Base-by-base conservation (phyloP, 176 grass and related monocot genomes). In the Bromus sterilis region DNA sequence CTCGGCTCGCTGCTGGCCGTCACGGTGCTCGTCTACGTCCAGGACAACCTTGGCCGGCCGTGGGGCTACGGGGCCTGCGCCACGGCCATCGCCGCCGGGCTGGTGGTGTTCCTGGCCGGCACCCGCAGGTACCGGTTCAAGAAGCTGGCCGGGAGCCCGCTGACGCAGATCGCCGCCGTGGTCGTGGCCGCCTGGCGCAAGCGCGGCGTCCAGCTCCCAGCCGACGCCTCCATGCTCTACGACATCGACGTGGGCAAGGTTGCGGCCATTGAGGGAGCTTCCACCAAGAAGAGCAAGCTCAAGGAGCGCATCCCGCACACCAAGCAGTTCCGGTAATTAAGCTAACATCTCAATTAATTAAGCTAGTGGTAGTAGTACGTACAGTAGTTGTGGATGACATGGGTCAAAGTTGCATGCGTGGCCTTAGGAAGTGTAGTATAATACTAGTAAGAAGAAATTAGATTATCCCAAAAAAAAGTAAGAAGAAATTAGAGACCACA, bases 21-120 rank as follows among this genome's bases (percentile, higher is more conserved):
- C 63, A 95, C 96, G 0, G 89, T 99, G 3, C 89, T 99, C 6
- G 93, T 99, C 23, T 99, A 99, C 86, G 76, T 99, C 66, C 96
- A 99, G 89, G 93, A 95, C 82, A 76, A 95, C 78, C 48, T 99
- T 0, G 93, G 96, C 0, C 71, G 96, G 5, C 81, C 39, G 0
- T 99, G 83, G 76, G 91, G 96, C 0, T 99, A 99, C 78, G 96
- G 96, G 7, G 64, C 88, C 0, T 99, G 93, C 79, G 87, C 91
- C 20, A 55, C 20, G 5, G 6, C 91, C 29, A 93, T 99, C 84
- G 85, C 74, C 6, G 8, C 25, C 3, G 96, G 88, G 0, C 89
- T 99, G 34, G 60, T 76, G 25, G 69, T 95, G 32, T 95, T 99
- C 76, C 85, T 99, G 8, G 48, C 76, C 32, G 93, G 91, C 5